Percentiles rank a stretch among this genome's conserved stretches.
Evolutionary conservation across 768 basidiomycete genomes (phyloP).

Genomic region (Tephrocybe sp.): DNA sequence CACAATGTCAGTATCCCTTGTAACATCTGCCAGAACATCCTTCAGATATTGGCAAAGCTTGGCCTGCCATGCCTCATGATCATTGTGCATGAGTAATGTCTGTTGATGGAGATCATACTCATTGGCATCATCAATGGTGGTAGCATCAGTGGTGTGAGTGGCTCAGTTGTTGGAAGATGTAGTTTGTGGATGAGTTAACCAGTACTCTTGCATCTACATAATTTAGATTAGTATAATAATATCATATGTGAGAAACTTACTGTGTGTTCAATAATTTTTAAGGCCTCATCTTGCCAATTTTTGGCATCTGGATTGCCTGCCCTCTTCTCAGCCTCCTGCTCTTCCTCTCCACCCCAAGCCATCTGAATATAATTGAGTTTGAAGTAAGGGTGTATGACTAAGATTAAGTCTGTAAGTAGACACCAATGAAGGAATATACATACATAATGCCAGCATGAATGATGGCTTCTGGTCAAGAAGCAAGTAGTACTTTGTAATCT

Average conservation of each 20-base stretch:
- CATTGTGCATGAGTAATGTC: not conserved
- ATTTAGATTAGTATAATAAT: too few species aligned
- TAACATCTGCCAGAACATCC: constrained; percentile 16
- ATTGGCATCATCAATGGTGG: not conserved
- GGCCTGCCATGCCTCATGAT: constrained; percentile 9
- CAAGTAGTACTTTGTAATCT: constrained; percentile 25
- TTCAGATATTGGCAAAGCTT: constrained; percentile 16
- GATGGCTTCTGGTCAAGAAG: constrained; percentile 20
- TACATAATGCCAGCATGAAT: constrained; percentile 26
- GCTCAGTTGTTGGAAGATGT: not conserved
- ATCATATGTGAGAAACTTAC: constrained; percentile 13
- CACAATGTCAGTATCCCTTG: constrained; percentile 16
- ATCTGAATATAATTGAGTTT: too few species aligned
- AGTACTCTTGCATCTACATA: constrained; percentile 16
- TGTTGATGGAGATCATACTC: constrained; percentile 8
- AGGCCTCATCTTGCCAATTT: constrained; percentile 22
- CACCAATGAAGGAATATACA: not conserved
- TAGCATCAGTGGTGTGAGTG: too few species aligned
- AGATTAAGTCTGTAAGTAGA: not conserved
- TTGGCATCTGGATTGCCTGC: constrained; percentile 18
- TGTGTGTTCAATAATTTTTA: constrained; percentile 14
- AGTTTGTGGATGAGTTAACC: not conserved
- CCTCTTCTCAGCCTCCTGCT: constrained; percentile 18
- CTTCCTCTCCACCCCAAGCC: constrained; percentile 16
- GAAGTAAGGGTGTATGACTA: not conserved